These are phyloP conservation scores for Elongisporangium anandrum DNA, from an alignment of 352 stramenopile genomes.

Conservation along the genomic window DNA sequence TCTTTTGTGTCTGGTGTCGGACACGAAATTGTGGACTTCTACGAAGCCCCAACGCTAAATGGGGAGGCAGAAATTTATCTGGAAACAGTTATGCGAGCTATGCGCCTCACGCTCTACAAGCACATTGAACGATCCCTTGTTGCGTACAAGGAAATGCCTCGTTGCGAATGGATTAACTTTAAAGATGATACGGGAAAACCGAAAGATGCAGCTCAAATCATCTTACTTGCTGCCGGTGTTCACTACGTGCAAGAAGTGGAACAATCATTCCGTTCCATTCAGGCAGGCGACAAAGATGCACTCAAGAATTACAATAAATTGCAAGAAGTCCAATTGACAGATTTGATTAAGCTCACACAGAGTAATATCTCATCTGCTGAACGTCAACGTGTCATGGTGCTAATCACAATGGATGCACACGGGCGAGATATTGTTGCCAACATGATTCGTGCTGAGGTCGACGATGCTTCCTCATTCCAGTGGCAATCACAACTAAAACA, in stretches of 20 bases:
- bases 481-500: constrained; percentile 97
- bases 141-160: constrained; percentile 87
- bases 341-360: constrained; percentile 92
- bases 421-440: constrained; percentile 94
- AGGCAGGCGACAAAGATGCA: constrained; percentile 76
- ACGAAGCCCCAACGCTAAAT: constrained; percentile 88
- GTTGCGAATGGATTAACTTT: constrained; percentile 95
- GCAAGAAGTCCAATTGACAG: constrained; percentile 91
- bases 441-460: constrained; percentile 89
- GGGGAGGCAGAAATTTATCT: constrained; percentile 98
- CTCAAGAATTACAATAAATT: constrained; percentile 90
- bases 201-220: constrained; percentile 94
- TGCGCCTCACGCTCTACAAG: constrained; percentile 93
- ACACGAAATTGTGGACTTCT: constrained; percentile 92
- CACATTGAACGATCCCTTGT: constrained; percentile 92
- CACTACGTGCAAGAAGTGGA: constrained; percentile 94
- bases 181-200: constrained; percentile 87
- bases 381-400: constrained; percentile 92
- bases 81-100: constrained; percentile 92
- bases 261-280: constrained; percentile 71
- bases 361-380: constrained; percentile 91
- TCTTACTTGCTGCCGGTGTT: constrained; percentile 89
- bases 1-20: constrained; percentile 93
- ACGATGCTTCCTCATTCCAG: constrained; percentile 85
- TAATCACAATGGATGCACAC: constrained; percentile 96